Base-by-base conservation (phyloP, 208 protist species). In the Trypanosoma conorhini region DNA sequence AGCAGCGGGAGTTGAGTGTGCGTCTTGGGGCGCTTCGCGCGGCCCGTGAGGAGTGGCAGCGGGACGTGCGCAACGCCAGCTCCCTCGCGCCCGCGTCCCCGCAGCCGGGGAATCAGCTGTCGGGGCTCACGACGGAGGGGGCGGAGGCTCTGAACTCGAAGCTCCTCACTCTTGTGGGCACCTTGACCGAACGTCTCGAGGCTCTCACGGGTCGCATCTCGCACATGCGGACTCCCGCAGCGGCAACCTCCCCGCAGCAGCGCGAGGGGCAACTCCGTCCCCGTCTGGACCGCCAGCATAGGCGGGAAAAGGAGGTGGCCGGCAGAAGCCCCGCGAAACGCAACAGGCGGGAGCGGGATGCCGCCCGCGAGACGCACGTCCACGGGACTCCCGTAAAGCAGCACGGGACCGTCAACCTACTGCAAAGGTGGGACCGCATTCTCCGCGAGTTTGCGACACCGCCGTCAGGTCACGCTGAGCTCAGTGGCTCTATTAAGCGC, bases 41-140 rank as follows among this genome's bases (percentile, higher is more conserved):
- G n/a, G 71, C 77, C 51, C 65, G 73, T 60, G 71, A 77, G 24
- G 77, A 82, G 48, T 82, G 77, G 77, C 51, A 76, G 3, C 48
- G 42, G 22, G 67, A 72, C 13, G 12, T 79, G 28, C 12, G 52
- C 8, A 56, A 71, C 26, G 31, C 72, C 21, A 72, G 26, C 21
- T 19, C 17, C 35, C 12, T 8, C 10, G n/a, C 38, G 30, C 28
- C 62, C 0, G 56, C 31, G 31, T 26, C 58, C 26, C 59, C 24
- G 46, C 44, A 46, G 42, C 62, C 59, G 5, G 59, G 21, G 4
- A n/a, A 33, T 3, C 4, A 12, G 1, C 26, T 54, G 9, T 21
- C 42, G 9, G 5, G 4, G 35, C 15, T 40, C 31, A 51, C 24
- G 10, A 40, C 59, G 19, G 33, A 17, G 15, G 70, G 33, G 12